These are phyloP conservation scores for Penicillium sp. DNA, from an alignment of 2,329 filamentous ascomycete species.

Conservation along the genomic window DNA sequence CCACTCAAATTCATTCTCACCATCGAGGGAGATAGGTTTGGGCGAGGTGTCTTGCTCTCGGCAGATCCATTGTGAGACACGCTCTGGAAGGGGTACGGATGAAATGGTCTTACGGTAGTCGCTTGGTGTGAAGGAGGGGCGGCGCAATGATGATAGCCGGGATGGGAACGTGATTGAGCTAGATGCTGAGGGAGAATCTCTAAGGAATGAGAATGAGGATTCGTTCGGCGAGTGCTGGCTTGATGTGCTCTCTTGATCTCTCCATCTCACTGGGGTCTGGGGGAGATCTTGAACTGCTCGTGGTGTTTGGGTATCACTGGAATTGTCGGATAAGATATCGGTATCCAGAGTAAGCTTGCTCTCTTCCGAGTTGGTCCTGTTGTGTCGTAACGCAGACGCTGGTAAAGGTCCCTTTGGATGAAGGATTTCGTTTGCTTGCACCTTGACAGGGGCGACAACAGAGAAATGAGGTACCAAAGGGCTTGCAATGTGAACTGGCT, in stretches of 20 bases:
- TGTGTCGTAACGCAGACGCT: slow-evolving; percentile 5
- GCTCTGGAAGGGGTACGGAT: slow-evolving; percentile 24
- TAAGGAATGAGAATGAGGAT: neutral
- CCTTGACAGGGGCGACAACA: slow-evolving; percentile 11
- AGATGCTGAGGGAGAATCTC: slow-evolving; percentile 13
- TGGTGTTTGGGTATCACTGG: neutral
- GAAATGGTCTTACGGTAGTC: slow-evolving; percentile 16
- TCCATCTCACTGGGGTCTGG: neutral
- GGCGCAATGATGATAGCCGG: slow-evolving; percentile 21
- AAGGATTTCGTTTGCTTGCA: neutral
- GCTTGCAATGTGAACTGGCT: slow-evolving; percentile 18
- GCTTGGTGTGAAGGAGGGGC: slow-evolving; percentile 20
- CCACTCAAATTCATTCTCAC: slow-evolving; percentile 21
- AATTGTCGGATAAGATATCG: neutral
- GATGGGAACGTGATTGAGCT: slow-evolving; percentile 25
- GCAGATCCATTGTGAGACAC: slow-evolving; percentile 34
- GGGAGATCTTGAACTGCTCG: neutral
- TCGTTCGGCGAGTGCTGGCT: neutral
- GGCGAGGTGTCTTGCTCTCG: slow-evolving; percentile 15
- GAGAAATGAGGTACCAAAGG: slow-evolving; percentile 35
- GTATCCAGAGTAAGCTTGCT: slow-evolving; percentile 7
- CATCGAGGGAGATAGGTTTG: slow-evolving; percentile 14
- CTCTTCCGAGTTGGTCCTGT: slow-evolving; percentile 12
- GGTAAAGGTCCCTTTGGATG: neutral
- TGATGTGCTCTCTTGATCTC: neutral